Evolutionary conservation across 2,329 filamentous ascomycete species (phyloP), one percentile per base, ranked within the genome.

Genomic region (Diaporthe batatas): DNA sequence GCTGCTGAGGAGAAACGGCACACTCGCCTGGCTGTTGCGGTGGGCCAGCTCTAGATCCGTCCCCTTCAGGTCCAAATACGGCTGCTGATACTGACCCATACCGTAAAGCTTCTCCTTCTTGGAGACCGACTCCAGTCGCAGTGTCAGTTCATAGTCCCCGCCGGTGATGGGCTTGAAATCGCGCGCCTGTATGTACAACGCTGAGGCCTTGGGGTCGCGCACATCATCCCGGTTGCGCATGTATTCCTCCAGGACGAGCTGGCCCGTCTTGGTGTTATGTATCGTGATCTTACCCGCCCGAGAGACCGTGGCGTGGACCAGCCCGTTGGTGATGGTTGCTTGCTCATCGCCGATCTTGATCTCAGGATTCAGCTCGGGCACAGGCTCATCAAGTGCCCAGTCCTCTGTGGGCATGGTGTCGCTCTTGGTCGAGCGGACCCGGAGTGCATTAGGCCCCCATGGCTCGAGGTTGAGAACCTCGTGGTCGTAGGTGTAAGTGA

Each of bases 41-140:
- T 92, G 91, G 0, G 91, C 90, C 3, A 92, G 84, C 77, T 92
- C 91, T 1, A 92, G 79, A 72, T 92, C 90, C 0, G 83, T 78
- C 0, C 91, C 91, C 76, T 92, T 92, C 64, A 92, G 83, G 77
- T 92, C 85, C n/a, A 92, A 82, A 68, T 83, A 85, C 0, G 89
- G 87, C 75, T 92, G 90, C 76, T 92, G 91, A 73, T 92, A 92
- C 79, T 92, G 91, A 0, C 91, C 91, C 90, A 92, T 92, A 25
- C 91, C 91, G 76, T 86, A 92, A n/a, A 92, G 87, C 77, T 87
- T 89, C 78, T 92, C 91, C 23, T 87, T 81, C 0, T 81, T 80
- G 69, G 87, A 79, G 68, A 88, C 77, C 1, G 86, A 88, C 78
- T 92, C 90, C 69, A 92, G 86, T 0, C 91, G 84, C 75, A 86